Conservation (phyloP, 345 rosid genomes). For the Eucalyptus shirleyi region DNA sequence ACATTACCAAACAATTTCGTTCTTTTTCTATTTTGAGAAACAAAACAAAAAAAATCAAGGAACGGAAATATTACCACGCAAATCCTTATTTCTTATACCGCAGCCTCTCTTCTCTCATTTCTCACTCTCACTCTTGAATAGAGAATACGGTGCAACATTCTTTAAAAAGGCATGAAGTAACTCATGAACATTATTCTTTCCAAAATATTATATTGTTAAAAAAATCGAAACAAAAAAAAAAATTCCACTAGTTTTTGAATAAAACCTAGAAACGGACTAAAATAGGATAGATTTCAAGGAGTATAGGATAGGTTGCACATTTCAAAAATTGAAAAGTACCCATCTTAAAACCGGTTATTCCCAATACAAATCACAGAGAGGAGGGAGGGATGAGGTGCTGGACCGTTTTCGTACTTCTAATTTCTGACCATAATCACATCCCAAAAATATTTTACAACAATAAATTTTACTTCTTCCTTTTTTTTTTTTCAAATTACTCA, state of each 20-base stretch:
- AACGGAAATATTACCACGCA: no score
- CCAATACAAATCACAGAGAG: neutral
- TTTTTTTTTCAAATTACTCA: neutral
- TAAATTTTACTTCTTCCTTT: neutral
- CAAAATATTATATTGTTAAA: neutral
- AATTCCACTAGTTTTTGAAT: accelerated
- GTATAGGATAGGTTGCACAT: neutral
- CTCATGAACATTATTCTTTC: neutral
- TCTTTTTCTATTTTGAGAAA: no score
- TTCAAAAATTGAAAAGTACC: neutral
- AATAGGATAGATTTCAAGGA: neutral
- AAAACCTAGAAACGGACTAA: neutral
- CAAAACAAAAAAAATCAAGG: no score
- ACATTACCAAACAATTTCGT: accelerated
- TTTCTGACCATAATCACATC: neutral
- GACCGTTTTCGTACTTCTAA: neutral
- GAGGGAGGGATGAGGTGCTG: neutral
- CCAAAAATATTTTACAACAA: neutral
- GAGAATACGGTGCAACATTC: neutral
- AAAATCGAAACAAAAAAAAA: neutral
- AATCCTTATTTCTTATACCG: neutral
- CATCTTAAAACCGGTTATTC: accelerated
- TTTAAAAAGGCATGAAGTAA: neutral
- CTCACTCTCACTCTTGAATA: neutral
- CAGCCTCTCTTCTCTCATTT: neutral